Percentiles rank a stretch among this genome's conserved stretches.
Evolutionary conservation across 1,139 yeast species (phyloP).

Genomic region (Pichia sp.): DNA sequence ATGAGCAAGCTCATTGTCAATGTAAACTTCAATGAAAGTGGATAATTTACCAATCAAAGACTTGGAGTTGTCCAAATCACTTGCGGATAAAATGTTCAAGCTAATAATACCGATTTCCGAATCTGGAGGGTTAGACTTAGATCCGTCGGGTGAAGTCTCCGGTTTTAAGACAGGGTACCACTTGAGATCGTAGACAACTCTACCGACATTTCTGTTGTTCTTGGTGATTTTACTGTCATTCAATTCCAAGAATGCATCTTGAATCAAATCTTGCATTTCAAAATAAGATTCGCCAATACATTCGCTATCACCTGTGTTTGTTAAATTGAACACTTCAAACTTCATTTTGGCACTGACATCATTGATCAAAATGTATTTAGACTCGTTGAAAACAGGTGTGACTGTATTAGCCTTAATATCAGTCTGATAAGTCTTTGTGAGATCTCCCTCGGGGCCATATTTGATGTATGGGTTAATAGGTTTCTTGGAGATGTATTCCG

Average conservation of each 20-base stretch:
- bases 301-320: constrained; percentile 47
- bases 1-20: constrained; percentile 45
- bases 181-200: constrained; percentile 51
- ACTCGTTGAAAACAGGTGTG: constrained; percentile 60
- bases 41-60: constrained; percentile 66
- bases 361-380: constrained; percentile 52
- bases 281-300: constrained; percentile 50
- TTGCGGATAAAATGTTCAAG: constrained; percentile 64
- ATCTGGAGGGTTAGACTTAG: constrained; percentile 44
- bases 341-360: constrained; percentile 51
- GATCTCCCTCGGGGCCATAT: constrained; percentile 34
- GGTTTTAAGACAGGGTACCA: constrained; percentile 52
- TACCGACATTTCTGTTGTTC: constrained; percentile 54
- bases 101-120: constrained; percentile 67
- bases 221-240: constrained; percentile 24
- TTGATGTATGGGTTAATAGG: constrained; percentile 44
- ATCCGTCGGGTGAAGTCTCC: constrained; percentile 41
- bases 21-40: constrained; percentile 60
- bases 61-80: constrained; percentile 54
- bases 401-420: constrained; percentile 48
- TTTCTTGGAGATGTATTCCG: constrained; percentile 35
- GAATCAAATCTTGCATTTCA: constrained; percentile 53
- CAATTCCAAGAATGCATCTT: constrained; percentile 34
- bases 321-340: constrained; percentile 47
- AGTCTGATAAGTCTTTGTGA: constrained; percentile 39